Percentiles rank a stretch among this genome's conserved stretches.
Evolutionary conservation across 2,329 filamentous ascomycete genomes (phyloP).

Genomic region (Claviceps purpurea): DNA sequence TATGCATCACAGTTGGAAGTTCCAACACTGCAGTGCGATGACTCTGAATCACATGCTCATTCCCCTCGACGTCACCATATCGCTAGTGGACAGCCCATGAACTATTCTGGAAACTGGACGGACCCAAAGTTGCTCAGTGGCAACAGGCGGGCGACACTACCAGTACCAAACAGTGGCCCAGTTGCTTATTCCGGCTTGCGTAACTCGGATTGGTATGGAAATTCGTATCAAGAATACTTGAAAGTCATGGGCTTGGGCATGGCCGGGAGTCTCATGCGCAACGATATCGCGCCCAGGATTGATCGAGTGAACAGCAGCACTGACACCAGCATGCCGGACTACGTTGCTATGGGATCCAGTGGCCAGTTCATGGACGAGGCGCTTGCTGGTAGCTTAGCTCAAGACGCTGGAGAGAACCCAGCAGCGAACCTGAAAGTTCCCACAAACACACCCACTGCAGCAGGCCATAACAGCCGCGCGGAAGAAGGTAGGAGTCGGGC

Average conservation of each 20-base stretch:
- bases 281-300: slow-evolving; percentile 8
- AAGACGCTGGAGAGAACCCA: slow-evolving; percentile 17
- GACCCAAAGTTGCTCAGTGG: slow-evolving; percentile 1
- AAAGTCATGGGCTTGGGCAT: slow-evolving; percentile 9
- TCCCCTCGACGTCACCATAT: slow-evolving; percentile 37
- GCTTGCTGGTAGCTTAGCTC: slow-evolving; percentile 14
- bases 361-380: slow-evolving; percentile 6
- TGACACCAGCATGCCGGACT: slow-evolving; percentile 31
- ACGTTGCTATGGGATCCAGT: slow-evolving; percentile 10
- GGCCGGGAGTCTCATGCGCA: slow-evolving; percentile 4
- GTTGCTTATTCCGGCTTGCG: neutral
- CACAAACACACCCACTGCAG: slow-evolving; percentile 28
- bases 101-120: neutral
- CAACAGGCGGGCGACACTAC: slow-evolving; percentile 6
- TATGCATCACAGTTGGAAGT: slow-evolving; percentile 27
- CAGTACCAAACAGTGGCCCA: slow-evolving; percentile 6
- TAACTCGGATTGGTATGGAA: slow-evolving; percentile 11
- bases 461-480: slow-evolving; percentile 5
- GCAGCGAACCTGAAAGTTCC: slow-evolving; percentile 21
- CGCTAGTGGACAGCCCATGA: neutral
- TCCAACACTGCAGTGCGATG: slow-evolving; percentile 28
- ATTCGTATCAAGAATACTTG: slow-evolving; percentile 18
- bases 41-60: slow-evolving; percentile 46
- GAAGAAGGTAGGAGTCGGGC: slow-evolving; percentile 9
- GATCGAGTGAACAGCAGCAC: slow-evolving; percentile 19